These are phyloP conservation scores for Chlamydomonas applanata DNA, from an alignment of 139 green algal species.

Conservation along the genomic window DNA sequence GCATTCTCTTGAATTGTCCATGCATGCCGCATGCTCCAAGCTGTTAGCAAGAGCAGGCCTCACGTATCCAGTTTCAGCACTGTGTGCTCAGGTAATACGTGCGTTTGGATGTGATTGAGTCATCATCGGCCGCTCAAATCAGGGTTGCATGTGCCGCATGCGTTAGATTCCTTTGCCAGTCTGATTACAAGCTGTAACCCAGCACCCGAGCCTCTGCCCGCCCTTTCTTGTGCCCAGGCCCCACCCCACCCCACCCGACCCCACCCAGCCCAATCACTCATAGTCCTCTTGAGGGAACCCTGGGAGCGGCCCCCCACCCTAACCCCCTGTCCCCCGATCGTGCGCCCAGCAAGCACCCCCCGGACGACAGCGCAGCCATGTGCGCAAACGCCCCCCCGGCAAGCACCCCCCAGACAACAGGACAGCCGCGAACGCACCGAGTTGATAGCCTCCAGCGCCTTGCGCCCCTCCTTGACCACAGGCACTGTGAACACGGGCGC, in stretches of 20 bases:
- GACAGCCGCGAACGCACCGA: slow-evolving; percentile 37
- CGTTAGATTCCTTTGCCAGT: background rate
- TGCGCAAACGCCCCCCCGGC: slow-evolving; percentile 15
- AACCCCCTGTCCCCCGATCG: too few species aligned
- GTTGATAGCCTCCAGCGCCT: slow-evolving; percentile 86
- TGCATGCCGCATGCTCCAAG: too few species aligned
- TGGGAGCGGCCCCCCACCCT: too few species aligned
- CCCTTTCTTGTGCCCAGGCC: too few species aligned
- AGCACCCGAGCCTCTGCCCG: too few species aligned
- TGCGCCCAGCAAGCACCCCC: background rate
- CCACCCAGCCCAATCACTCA: too few species aligned
- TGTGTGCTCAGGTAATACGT: slow-evolving; percentile 32
- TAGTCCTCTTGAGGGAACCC: too few species aligned
- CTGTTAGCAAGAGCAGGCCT: too few species aligned
- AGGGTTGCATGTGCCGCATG: background rate
- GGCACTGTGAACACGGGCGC: slow-evolving; percentile 82
- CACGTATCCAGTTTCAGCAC: slow-evolving; percentile 23
- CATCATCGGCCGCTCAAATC: slow-evolving; percentile 12
- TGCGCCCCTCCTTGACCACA: slow-evolving; percentile 74
- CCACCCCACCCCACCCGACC: too few species aligned
- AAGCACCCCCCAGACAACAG: background rate
- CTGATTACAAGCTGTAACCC: too few species aligned
- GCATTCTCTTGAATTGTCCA: too few species aligned
- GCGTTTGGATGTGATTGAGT: slow-evolving; percentile 22
- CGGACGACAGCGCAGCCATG: background rate